These are phyloP conservation scores for Candida montana DNA, from an alignment of 805 yeast species.

Conservation along the genomic window DNA sequence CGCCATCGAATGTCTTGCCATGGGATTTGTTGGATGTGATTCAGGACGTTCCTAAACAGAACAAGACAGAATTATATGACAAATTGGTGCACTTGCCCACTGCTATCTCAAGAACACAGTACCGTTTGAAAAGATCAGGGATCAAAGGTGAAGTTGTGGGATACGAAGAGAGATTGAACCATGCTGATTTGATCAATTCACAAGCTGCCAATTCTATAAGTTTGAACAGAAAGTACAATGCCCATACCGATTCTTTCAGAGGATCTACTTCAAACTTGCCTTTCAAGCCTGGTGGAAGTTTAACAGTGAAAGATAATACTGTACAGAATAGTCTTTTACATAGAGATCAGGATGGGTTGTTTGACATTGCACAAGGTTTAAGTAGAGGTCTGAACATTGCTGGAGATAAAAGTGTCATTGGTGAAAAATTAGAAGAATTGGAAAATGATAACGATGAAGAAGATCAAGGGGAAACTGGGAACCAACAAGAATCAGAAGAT, in stretches of 20 bases:
- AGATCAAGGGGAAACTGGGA: slow-evolving; percentile 20
- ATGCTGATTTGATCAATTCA: slow-evolving; percentile 37
- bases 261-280: slow-evolving; percentile 80
- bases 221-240: slow-evolving; percentile 58
- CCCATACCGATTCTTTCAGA: slow-evolving; percentile 52
- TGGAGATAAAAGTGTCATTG: not conserved
- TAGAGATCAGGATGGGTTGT: slow-evolving; percentile 68
- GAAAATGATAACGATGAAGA: slow-evolving; percentile 24
- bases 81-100: slow-evolving; percentile 52
- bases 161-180: slow-evolving; percentile 58
- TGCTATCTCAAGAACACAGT: slow-evolving; percentile 55
- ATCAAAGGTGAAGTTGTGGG: slow-evolving; percentile 63
- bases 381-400: slow-evolving; percentile 52
- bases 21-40: slow-evolving; percentile 69
- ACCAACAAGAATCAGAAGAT: not conserved
- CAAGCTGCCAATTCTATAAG: slow-evolving; percentile 70
- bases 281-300: slow-evolving; percentile 84
- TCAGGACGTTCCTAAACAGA: slow-evolving; percentile 47
- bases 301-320: slow-evolving; percentile 31
- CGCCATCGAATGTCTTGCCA: slow-evolving; percentile 57
- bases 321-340: slow-evolving; percentile 37
- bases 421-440: slow-evolving; percentile 13
- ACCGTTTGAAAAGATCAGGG: slow-evolving; percentile 69
- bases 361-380: slow-evolving; percentile 80
- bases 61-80: slow-evolving; percentile 21